Conservation (phyloP, 2,329 filamentous ascomycete genomes). For the Phialophora macrospora region DNA sequence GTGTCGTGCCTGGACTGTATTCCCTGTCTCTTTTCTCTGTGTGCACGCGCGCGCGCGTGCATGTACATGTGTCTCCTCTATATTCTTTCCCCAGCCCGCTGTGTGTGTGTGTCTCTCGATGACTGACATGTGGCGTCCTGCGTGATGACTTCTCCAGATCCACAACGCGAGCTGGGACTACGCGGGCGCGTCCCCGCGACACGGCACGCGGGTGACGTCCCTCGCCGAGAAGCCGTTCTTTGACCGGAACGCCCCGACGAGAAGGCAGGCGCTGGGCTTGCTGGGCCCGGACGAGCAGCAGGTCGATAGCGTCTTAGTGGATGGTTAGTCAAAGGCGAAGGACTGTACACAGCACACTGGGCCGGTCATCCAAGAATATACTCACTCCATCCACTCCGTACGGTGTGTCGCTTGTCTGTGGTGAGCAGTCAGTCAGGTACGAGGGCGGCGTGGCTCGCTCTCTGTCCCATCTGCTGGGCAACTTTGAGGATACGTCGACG, state of each 20-base stretch:
- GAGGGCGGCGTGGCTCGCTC: too few relatives aligned
- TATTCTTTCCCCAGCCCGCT: too few relatives aligned
- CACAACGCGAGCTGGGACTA: conserved; percentile 51
- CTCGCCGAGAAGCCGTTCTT: conserved; percentile 76
- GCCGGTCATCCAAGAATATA: too few relatives aligned
- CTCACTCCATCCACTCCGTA: too few relatives aligned
- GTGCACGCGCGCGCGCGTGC: too few relatives aligned
- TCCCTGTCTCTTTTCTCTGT: conserved; percentile 55
- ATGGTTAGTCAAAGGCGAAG: neutral
- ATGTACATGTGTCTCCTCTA: too few relatives aligned
- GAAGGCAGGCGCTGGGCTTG: conserved; percentile 69
- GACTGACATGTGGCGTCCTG: conserved; percentile 70
- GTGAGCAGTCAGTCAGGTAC: too few relatives aligned
- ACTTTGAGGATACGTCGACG: too few relatives aligned
- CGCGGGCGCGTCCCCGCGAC: conserved; percentile 48
- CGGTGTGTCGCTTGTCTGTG: too few relatives aligned
- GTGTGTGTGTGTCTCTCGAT: conserved; percentile 39
- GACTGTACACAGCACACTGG: neutral
- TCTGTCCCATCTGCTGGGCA: too few relatives aligned
- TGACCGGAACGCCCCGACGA: conserved; percentile 66
- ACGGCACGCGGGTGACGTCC: conserved; percentile 73
- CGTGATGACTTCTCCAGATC: conserved; percentile 50
- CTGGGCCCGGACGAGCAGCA: conserved; percentile 60
- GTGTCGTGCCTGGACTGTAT: conserved; percentile 44
- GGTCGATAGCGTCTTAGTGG: conserved; percentile 32